Evolutionary conservation across 208 protist genomes (phyloP), one percentile per base, ranked within the genome.

Genomic region (Kentomonas sorsogonicus): DNA sequence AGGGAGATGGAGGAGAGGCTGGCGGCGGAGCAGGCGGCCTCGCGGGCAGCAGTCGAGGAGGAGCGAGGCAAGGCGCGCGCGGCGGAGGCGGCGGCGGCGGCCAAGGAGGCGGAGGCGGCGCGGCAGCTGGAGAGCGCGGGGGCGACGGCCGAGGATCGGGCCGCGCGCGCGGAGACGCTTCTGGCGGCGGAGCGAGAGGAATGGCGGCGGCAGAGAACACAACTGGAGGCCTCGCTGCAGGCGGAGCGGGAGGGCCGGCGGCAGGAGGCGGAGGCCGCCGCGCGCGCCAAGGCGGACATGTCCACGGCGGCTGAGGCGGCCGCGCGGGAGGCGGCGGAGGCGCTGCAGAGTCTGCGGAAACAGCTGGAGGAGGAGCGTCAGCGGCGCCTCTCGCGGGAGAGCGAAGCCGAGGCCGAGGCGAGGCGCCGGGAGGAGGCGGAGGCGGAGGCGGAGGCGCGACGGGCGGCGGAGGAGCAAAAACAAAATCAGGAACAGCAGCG

Each of bases 81-180:
- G 6, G 52, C 11, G 18, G 22, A 18, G n/a, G 52, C 36, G 9
- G 18, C n/a, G 9, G 38, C 52, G n/a, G 23, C 16, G 22, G 30
- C 41, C 52, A 36, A 11, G 7, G 33, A 15, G 1, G 60, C 50
- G 20, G 55, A 77, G 47, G 10, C 68, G 50, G 57, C 30, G 1
- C 47, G 31, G 9, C 33, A 58, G 59, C 30, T 48, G 23, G 43
- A 59, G 27, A 56, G 59, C 23, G 23, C 18, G 16, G 34, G 40
- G 43, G 29, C 53, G 48, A 33, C 20, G 0, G 18, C 44, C 9
- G 40, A 20, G 16, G 53, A 20, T 0, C 50, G 60, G 23, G 9
- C 44, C 16, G 15, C 29, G 1, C 43, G 26, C 10, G 57, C 56
- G 0, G 63, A 66, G 51, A 15, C 34, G 1, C 52, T 52, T 5